Conservation (phyloP, 2,329 filamentous ascomycete species). For the Trichoderma breve region DNA sequence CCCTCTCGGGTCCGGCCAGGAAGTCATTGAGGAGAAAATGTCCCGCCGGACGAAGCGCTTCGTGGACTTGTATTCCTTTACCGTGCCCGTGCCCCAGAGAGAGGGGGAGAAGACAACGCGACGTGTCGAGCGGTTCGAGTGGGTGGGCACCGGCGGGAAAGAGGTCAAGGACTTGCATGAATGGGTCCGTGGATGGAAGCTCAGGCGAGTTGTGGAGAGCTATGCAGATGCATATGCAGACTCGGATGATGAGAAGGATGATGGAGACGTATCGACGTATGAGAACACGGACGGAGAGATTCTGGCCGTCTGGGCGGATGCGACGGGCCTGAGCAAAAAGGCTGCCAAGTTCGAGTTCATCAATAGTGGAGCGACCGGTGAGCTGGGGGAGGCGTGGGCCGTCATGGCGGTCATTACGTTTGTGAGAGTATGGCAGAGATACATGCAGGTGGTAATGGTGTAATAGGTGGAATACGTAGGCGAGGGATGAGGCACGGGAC, state of each 20-base stretch:
- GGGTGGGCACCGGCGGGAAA: slow-evolving; percentile 37
- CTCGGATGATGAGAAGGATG: background rate
- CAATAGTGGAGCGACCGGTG: slow-evolving; percentile 39
- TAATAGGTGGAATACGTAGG: background rate
- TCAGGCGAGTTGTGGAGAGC: slow-evolving; percentile 26
- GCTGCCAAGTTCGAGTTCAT: slow-evolving; percentile 41
- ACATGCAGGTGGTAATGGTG: slow-evolving; percentile 9
- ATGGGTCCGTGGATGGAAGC: slow-evolving; percentile 39
- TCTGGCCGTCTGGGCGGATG: slow-evolving; percentile 38
- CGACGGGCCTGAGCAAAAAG: slow-evolving; percentile 25
- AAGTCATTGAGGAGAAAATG: slow-evolving; percentile 17
- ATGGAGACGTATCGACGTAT: slow-evolving; percentile 15
- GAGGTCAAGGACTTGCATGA: slow-evolving; percentile 36
- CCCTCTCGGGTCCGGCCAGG: slow-evolving; percentile 15
- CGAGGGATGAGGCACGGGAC: background rate
- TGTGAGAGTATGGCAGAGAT: slow-evolving; percentile 21
- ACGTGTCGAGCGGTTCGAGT: slow-evolving; percentile 41
- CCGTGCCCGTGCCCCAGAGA: slow-evolving; percentile 33
- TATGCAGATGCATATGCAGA: background rate
- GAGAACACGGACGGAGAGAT: slow-evolving; percentile 37
- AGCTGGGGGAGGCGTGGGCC: slow-evolving; percentile 42
- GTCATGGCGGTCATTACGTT: slow-evolving; percentile 42
- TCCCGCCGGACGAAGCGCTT: slow-evolving; percentile 1
- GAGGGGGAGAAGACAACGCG: background rate
- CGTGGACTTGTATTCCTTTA: slow-evolving; percentile 31